Conservation (phyloP, 495 filamentous ascomycete genomes). For the Thermothielavioides terrestris region DNA sequence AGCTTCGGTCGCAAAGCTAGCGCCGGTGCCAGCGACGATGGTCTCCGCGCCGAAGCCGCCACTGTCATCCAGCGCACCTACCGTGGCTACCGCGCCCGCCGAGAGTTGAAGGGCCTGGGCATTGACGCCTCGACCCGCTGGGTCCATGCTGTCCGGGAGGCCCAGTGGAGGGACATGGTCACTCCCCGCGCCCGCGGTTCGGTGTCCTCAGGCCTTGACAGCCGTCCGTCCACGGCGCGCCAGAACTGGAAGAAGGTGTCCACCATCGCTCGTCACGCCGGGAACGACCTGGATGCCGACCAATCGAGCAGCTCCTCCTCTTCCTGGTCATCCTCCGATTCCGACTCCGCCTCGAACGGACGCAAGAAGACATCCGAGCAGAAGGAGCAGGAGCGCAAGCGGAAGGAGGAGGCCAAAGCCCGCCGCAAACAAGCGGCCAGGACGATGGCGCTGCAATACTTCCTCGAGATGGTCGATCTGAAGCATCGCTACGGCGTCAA, state of each 20-base stretch:
- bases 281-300: conserved; percentile 48
- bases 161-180: conserved; percentile 49
- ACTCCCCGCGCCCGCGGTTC: conserved; percentile 35
- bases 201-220: neutral
- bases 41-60: conserved; percentile 35
- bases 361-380: conserved; percentile 17
- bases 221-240: conserved; percentile 36
- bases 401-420: conserved; percentile 37
- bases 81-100: conserved; percentile 59
- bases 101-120: conserved; percentile 54
- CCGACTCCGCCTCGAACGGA: conserved; percentile 23
- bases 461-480: conserved; percentile 84
- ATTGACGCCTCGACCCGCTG: conserved; percentile 61
- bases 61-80: conserved; percentile 57
- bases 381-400: conserved; percentile 28
- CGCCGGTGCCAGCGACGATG: conserved; percentile 8
- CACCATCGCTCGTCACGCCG: conserved; percentile 61
- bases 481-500: conserved; percentile 87
- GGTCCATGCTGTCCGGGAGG: conserved; percentile 59
- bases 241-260: conserved; percentile 69
- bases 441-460: conserved; percentile 83
- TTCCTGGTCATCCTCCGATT: conserved; percentile 19
- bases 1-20: conserved; percentile 11
- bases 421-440: conserved; percentile 51
- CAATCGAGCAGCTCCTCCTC: conserved; percentile 13